phyloP scores from a whole-genome alignment of 495 filamentous ascomycete species.

The Daldinia vernicosa region DNA sequence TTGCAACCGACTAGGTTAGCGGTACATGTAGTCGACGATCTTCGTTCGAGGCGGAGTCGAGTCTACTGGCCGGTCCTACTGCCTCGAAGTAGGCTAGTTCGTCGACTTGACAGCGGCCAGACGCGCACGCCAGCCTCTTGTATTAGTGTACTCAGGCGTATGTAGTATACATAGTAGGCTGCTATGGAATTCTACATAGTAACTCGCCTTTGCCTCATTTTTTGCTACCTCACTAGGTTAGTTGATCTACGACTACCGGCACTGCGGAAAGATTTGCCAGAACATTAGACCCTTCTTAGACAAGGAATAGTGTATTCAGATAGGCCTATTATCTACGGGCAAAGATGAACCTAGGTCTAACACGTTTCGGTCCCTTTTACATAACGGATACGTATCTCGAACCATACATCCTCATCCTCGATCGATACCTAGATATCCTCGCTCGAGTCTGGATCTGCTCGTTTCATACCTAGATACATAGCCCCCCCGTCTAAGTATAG shows the following conservation, averaged over 20 bases:
- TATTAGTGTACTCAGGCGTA: constrained; percentile 11
- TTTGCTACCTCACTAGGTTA: constrained; percentile 22
- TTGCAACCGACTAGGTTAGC: constrained; percentile 45
- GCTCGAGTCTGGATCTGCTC: constrained; percentile 27
- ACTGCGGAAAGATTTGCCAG: constrained; percentile 35
- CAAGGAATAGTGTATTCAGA: too few relatives aligned
- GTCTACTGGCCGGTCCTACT: constrained; percentile 49
- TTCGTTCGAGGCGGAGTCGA: constrained; percentile 50
- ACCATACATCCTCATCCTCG: constrained; percentile 26
- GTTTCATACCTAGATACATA: constrained; percentile 35
- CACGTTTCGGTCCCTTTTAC: constrained; percentile 13
- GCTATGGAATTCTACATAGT: background rate
- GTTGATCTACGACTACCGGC: constrained; percentile 28
- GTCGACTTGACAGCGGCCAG: constrained; percentile 34
- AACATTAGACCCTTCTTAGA: constrained; percentile 6
- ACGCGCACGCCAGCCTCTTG: constrained; percentile 33
- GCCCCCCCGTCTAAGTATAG: constrained; percentile 20
- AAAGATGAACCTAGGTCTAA: background rate
- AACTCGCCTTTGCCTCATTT: constrained; percentile 33
- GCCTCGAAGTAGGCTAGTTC: constrained; percentile 51
- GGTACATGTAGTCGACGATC: constrained; percentile 52
- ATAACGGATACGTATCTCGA: constrained; percentile 24
- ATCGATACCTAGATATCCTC: constrained; percentile 12
- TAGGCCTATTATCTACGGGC: constrained; percentile 1
- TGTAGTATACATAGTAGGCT: background rate